Conservation (phyloP, 768 basidiomycete species). For the Candolleomyces aberdarensis region DNA sequence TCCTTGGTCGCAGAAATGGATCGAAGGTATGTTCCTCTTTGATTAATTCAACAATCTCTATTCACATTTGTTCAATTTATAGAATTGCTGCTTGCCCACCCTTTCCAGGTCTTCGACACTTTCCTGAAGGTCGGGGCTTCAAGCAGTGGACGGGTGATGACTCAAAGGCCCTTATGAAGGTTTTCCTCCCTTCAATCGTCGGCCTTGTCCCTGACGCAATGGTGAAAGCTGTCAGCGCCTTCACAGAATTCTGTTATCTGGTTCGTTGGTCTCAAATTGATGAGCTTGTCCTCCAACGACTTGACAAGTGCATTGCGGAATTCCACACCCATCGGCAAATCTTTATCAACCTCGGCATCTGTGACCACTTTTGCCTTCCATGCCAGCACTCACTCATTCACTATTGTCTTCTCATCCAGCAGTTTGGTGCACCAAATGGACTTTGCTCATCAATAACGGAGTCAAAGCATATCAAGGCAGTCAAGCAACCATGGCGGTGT, state of each 20-base stretch:
- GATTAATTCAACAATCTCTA: background rate
- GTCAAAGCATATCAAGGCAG: conserved; percentile 19
- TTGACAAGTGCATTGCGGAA: background rate
- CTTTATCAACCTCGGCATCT: background rate
- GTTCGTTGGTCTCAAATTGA: conserved; percentile 12
- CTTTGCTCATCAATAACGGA: conserved; percentile 19
- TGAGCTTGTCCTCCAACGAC: background rate
- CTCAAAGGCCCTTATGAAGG: conserved; percentile 36
- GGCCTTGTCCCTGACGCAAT: conserved; percentile 15
- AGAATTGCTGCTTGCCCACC: conserved; percentile 19
- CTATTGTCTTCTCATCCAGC: conserved; percentile 3
- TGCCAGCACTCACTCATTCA: conserved; percentile 10
- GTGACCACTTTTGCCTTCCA: background rate
- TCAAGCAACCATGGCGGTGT: conserved; percentile 6
- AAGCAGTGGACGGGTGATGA: conserved; percentile 36
- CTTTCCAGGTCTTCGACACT: conserved; percentile 19
- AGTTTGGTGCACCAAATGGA: conserved; percentile 13
- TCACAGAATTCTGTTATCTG: conserved; percentile 33
- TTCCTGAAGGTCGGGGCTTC: conserved; percentile 25
- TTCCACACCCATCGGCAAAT: background rate
- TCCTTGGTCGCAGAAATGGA: conserved; percentile 2
- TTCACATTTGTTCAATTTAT: no score
- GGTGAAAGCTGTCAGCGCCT: conserved; percentile 17
- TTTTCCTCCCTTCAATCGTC: conserved; percentile 14
- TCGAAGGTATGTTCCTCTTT: background rate